A percentile compares a stretch with the other conserved stretches of the same genome.
Conservation (phyloP, 31 red algal genomes). For the Endocladia muricata region DNA sequence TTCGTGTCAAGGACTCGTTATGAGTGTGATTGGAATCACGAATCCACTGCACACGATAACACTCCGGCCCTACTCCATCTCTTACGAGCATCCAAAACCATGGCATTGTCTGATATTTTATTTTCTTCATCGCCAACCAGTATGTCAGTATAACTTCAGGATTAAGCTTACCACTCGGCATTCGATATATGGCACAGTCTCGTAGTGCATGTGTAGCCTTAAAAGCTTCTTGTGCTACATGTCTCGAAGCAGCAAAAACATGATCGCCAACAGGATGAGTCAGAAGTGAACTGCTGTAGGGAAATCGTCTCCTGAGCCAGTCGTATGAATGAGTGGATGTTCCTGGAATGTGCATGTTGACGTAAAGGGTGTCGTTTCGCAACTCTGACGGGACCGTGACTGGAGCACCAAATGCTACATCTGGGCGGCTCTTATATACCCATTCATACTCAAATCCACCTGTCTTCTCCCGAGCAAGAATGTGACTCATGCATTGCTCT, state of each 20-base stretch:
- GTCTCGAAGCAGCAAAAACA: conserved; percentile 17
- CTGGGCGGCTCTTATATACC: conserved; percentile 39
- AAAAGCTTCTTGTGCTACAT: conserved; percentile 11
- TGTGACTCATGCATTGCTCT: conserved; percentile 7
- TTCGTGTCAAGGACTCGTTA: too few relatives aligned
- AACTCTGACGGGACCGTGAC: conserved; percentile 5
- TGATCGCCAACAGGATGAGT: conserved; percentile 24
- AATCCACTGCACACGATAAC: conserved; percentile 24
- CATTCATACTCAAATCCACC: conserved; percentile 8
- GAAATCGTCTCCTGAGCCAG: conserved; percentile 19
- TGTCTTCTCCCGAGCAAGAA: not conserved
- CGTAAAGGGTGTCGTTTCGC: conserved; percentile 10
- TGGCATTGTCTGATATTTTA: conserved; percentile 9
- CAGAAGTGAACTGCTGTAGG: not conserved
- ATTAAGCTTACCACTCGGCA: conserved; percentile 22
- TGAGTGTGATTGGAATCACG: too few relatives aligned
- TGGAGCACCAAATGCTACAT: conserved; percentile 20
- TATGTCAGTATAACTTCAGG: conserved; percentile 29
- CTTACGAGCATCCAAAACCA: conserved; percentile 50
- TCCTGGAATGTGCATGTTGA: conserved; percentile 28
- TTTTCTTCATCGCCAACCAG: conserved; percentile 11
- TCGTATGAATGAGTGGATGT: conserved; percentile 23
- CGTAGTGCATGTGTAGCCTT: conserved; percentile 5
- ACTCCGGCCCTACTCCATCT: conserved; percentile 31
- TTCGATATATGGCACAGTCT: conserved; percentile 21